phyloP scores from a whole-genome alignment of 2,329 filamentous ascomycete genomes.

The Pyrenochaeta sp. region DNA sequence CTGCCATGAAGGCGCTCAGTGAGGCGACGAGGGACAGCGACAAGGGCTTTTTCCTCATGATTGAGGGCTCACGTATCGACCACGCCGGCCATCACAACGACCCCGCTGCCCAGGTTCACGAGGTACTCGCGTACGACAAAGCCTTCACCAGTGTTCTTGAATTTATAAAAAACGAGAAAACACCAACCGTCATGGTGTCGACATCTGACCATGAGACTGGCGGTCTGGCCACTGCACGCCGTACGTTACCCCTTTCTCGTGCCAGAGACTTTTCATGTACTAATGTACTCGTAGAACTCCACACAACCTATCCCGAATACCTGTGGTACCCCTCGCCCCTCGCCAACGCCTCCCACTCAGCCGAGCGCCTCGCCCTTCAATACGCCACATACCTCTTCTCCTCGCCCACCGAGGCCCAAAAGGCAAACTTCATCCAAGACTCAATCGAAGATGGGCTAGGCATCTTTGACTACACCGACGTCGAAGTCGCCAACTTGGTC shows the following conservation, averaged over 20 bases:
- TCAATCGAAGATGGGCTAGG: conserved; percentile 78
- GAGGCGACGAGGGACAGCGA: conserved; percentile 84
- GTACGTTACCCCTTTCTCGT: conserved; percentile 55
- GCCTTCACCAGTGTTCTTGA: conserved; percentile 84
- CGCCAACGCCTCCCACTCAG: conserved; percentile 78
- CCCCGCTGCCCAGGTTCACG: conserved; percentile 68
- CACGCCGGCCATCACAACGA: conserved; percentile 79
- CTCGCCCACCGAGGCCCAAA: conserved; percentile 41
- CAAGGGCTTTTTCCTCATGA: conserved; percentile 98
- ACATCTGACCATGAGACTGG: conserved; percentile 98
- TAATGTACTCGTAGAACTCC: conserved; percentile 58
- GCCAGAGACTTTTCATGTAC: conserved; percentile 13
- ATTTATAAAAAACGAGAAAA: conserved; percentile 78
- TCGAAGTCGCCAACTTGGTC: conserved; percentile 74
- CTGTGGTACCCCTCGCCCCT: conserved; percentile 85
- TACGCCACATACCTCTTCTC: conserved; percentile 67
- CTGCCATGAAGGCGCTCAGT: conserved; percentile 80
- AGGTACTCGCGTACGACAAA: conserved; percentile 94
- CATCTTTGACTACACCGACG: conserved; percentile 74
- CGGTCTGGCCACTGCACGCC: conserved; percentile 82
- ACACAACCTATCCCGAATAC: conserved; percentile 71
- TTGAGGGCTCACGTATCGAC: conserved; percentile 95
- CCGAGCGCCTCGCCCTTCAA: conserved; percentile 72
- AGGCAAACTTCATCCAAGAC: conserved; percentile 69
- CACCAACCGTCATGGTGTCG: conserved; percentile 81